Evolutionary conservation across 2,329 filamentous ascomycete species (phyloP), one percentile per base, ranked within the genome.

Genomic region (Apiospora arundinis): DNA sequence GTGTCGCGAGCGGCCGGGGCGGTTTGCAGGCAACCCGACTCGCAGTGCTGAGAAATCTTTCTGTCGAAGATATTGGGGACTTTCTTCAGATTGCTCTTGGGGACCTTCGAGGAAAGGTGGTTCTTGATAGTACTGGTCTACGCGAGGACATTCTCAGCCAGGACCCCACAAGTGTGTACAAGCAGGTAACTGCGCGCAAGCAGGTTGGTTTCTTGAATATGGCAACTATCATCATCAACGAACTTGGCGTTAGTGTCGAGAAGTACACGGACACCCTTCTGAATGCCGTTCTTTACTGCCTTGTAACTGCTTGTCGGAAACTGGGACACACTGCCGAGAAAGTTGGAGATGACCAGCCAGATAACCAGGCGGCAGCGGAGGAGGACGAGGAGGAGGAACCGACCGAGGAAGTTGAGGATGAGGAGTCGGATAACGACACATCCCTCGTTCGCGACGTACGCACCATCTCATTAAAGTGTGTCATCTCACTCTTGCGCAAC

Each of bases 131-230:
- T 14, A 79, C 83, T 0, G 76, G 82, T 6, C 76, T 90, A 8
- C 82, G 87, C 2, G 85, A 89, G 68, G 83, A 87, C 70, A 79
- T 86, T 0, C 88, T 95, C 67, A 80, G 85, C 0, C 82, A 86
- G 40, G 89, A 93, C 63, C 73, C 92, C 16, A 82, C 95, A 37
- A 88, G 89, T 21, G 83, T 88, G 14, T 90, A 95, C 77, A 96
- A 95, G 81, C 95, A 97, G 81, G 56, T 63, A 18, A 63, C 21
- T 40, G 56, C 56, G 18, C 56, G 56, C 21, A 96, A 95, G 81
- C 95, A 98, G 81, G 89, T 96, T 72, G 96, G 97, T 85, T 90
- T 98, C 79, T 84, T 97, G 69, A 97, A 97, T 79, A 96, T 98
- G 94, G 87, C 96, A 68, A 92, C 95, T 72, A 91, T 95, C 14